Percentiles rank a stretch among this genome's conserved stretches.
These are phyloP conservation scores for Diaporthe nobilis DNA, from an alignment of 2,329 filamentous ascomycete genomes.

Conservation along the genomic window DNA sequence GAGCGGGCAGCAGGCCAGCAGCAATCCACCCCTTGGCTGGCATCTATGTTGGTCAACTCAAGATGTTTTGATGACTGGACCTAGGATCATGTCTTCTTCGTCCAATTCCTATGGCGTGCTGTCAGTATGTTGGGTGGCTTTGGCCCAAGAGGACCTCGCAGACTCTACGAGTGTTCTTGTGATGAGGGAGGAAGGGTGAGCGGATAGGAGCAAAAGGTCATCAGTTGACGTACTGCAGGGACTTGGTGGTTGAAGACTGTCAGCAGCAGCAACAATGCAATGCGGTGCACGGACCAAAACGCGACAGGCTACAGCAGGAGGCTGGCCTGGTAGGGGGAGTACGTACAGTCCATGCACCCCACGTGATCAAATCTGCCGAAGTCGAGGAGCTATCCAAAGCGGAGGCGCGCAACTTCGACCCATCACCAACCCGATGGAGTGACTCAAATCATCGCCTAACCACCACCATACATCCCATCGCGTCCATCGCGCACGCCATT, in stretches of 20 bases:
- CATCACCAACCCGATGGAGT: constrained; percentile 34
- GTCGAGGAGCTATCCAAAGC: constrained; percentile 34
- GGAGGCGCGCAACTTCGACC: constrained; percentile 35
- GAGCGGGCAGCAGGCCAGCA: constrained; percentile 20
- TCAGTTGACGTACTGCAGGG: not conserved
- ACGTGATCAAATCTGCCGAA: constrained; percentile 39
- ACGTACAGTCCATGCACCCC: not conserved
- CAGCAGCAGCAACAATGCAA: constrained; percentile 17
- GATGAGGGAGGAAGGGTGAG: not conserved
- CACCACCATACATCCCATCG: constrained; percentile 24
- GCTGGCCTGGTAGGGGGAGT: not conserved
- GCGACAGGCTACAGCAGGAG: not conserved
- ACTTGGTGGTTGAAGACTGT: not conserved
- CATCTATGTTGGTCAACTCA: constrained; percentile 17
- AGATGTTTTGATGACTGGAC: not conserved
- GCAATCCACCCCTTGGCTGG: not conserved
- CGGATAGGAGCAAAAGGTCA: not conserved
- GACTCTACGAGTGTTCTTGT: not conserved
- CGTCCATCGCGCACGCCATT: constrained; percentile 17
- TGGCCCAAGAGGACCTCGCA: not conserved
- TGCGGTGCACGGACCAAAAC: constrained; percentile 24
- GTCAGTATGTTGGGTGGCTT: not conserved
- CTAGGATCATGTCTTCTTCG: constrained; percentile 20
- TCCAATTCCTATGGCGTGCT: not conserved
- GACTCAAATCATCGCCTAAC: not conserved